phyloP scores from a whole-genome alignment of 2,329 filamentous ascomycete species.

The Drechslerella coelobrocha region DNA sequence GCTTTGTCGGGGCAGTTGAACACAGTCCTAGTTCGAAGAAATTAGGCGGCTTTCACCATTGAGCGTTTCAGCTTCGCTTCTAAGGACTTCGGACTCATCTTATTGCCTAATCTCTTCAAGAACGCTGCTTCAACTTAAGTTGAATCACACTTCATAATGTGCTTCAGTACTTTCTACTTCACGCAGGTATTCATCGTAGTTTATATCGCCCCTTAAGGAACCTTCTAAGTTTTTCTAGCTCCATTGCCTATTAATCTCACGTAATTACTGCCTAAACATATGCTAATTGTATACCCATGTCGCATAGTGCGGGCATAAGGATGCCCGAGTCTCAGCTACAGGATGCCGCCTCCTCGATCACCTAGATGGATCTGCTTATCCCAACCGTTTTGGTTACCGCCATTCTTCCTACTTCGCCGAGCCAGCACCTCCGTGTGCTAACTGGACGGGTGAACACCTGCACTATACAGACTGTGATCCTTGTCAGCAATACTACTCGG shows the following conservation, averaged over 20 bases:
- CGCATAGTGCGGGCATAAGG: constrained; percentile 32
- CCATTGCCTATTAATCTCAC: neutral
- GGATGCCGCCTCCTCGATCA: constrained; percentile 18
- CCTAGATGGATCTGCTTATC: constrained; percentile 2
- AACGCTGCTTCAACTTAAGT: too few species aligned
- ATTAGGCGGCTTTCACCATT: too few species aligned
- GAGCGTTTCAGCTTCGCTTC: too few species aligned
- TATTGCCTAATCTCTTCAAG: too few species aligned
- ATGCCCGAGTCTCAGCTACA: constrained; percentile 11
- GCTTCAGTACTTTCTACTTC: too few species aligned
- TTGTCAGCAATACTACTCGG: constrained; percentile 14
- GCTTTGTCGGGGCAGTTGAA: too few species aligned
- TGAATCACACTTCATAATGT: too few species aligned
- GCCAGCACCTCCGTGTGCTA: constrained; percentile 12
- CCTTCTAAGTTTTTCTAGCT: too few species aligned
- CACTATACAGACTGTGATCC: constrained; percentile 1
- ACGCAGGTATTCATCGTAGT: too few species aligned
- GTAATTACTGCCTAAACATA: neutral
- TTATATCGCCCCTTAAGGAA: too few species aligned
- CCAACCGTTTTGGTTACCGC: constrained; percentile 10
- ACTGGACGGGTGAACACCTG: neutral
- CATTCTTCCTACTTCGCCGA: constrained; percentile 34
- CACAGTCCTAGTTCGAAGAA: too few species aligned
- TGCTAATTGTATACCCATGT: neutral
- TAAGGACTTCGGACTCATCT: too few species aligned